These are phyloP conservation scores for Aquilaria yunnanensis DNA, from an alignment of 345 rosid species.

Conservation along the genomic window DNA sequence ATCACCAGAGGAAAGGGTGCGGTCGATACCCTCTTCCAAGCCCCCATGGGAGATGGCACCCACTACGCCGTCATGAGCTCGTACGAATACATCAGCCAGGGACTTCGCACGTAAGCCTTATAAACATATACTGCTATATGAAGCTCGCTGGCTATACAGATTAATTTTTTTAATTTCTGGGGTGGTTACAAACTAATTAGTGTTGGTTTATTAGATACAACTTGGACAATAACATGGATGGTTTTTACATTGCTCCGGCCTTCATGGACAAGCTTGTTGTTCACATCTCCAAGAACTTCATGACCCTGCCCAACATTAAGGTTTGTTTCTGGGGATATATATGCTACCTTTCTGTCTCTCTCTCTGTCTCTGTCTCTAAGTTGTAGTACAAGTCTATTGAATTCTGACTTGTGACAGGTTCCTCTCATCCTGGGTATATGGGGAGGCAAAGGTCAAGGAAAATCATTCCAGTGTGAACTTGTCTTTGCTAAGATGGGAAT, in stretches of 20 bases:
- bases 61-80: conserved; percentile 77
- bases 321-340: conserved; percentile 18
- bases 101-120: conserved; percentile 59
- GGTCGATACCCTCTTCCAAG: conserved; percentile 94
- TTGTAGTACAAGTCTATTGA: neutral
- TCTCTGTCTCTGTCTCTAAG: neutral
- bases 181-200: neutral
- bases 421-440: conserved; percentile 94
- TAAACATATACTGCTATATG: neutral
- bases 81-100: conserved; percentile 75
- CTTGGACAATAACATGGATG: conserved; percentile 80
- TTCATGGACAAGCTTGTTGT: conserved; percentile 98
- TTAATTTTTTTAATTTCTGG: neutral
- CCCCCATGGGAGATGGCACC: conserved; percentile 71
- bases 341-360: neutral
- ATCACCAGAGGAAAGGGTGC: conserved; percentile 83
- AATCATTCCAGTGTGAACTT: conserved; percentile 97
- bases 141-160: neutral
- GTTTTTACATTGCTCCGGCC: conserved; percentile 87
- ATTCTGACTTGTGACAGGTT: conserved; percentile 31
- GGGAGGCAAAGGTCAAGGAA: conserved; percentile 99
- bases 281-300: conserved; percentile 92
- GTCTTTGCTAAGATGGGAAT: conserved; percentile 99
- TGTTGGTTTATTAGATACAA: conserved; percentile 36
- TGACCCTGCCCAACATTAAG: conserved; percentile 85